Conservation (phyloP, 805 yeast species). For the Spathaspora arborariae region DNA sequence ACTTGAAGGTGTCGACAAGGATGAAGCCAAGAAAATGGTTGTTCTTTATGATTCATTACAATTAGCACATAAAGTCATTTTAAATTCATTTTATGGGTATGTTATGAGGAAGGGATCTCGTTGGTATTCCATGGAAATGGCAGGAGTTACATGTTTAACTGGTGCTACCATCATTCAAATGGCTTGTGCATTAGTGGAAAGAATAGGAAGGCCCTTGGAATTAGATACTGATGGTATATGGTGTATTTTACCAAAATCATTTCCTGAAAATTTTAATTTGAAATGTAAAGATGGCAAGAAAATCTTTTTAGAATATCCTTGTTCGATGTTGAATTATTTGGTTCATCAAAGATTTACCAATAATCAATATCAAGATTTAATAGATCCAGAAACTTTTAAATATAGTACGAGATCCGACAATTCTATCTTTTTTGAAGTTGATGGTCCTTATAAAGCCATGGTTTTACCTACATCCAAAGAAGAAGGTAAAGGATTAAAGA, state of each 20-base stretch:
- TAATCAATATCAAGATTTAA: conserved; percentile 86
- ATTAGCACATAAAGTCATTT: conserved; percentile 93
- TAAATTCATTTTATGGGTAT: conserved; percentile 95
- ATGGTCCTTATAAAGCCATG: conserved; percentile 98
- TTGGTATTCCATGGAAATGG: conserved; percentile 99
- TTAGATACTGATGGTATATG: conserved; percentile 99
- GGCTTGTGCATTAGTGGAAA: conserved; percentile 88
- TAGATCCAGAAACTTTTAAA: conserved; percentile 61
- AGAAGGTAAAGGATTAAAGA: conserved; percentile 94
- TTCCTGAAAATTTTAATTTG: conserved; percentile 84
- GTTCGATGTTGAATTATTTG: conserved; percentile 90
- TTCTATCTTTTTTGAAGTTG: conserved; percentile 95
- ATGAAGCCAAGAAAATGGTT: conserved; percentile 92
- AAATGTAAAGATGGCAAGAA: conserved; percentile 74
- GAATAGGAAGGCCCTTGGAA: conserved; percentile 92
- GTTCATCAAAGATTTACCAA: conserved; percentile 92
- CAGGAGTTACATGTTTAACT: conserved; percentile 96
- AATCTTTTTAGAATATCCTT: conserved; percentile 80
- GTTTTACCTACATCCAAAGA: conserved; percentile 94
- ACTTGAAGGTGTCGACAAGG: conserved; percentile 58
- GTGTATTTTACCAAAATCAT: conserved; percentile 93
- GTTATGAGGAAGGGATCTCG: conserved; percentile 99
- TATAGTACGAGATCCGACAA: conserved; percentile 84
- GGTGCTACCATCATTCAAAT: conserved; percentile 98
- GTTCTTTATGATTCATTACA: conserved; percentile 93